phyloP scores from a whole-genome alignment of 108 stramenopile species.

The Licmophora abbreviata region DNA sequence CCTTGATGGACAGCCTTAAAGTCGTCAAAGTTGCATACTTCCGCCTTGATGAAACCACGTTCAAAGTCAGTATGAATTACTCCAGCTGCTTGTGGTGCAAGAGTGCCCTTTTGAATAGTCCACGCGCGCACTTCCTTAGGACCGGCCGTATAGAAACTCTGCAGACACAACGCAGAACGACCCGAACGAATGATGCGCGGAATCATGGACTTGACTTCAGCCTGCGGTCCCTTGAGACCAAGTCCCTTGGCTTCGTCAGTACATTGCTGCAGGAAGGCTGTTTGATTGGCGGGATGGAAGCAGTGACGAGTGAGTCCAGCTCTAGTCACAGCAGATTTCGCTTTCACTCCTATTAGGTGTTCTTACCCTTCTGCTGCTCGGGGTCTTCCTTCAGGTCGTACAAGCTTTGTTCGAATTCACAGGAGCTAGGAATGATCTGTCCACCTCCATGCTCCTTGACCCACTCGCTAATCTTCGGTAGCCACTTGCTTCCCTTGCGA shows the following conservation, averaged over 20 bases:
- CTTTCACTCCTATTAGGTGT: no score
- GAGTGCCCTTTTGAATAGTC: constrained; percentile 93
- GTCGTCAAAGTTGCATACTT: constrained; percentile 94
- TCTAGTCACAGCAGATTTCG: no score
- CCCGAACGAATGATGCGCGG: constrained; percentile 96
- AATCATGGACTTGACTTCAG: constrained; percentile 82
- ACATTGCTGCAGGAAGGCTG: constrained; percentile 75
- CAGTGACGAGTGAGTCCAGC: no score
- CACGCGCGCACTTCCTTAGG: constrained; percentile 98
- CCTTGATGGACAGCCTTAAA: constrained; percentile 91
- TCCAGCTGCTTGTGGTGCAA: constrained; percentile 94
- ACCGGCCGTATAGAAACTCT: constrained; percentile 98
- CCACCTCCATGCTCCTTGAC: constrained; percentile 95
- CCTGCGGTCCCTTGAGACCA: constrained; percentile 81
- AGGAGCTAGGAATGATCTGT: constrained; percentile 94
- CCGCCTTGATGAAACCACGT: constrained; percentile 98
- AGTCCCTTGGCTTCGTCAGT: constrained; percentile 70
- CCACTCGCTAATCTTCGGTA: constrained; percentile 93
- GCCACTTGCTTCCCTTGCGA: constrained; percentile 92
- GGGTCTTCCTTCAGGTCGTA: constrained; percentile 66
- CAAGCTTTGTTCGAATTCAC: constrained; percentile 95
- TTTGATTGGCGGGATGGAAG: constrained; percentile 1
- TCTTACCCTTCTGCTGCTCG: constrained; percentile 25
- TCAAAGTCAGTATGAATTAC: constrained; percentile 99
- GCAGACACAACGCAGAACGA: constrained; percentile 90